phyloP scores from a whole-genome alignment of 192 early-diverging fungal species.

The Helicostylum pulchrum region DNA sequence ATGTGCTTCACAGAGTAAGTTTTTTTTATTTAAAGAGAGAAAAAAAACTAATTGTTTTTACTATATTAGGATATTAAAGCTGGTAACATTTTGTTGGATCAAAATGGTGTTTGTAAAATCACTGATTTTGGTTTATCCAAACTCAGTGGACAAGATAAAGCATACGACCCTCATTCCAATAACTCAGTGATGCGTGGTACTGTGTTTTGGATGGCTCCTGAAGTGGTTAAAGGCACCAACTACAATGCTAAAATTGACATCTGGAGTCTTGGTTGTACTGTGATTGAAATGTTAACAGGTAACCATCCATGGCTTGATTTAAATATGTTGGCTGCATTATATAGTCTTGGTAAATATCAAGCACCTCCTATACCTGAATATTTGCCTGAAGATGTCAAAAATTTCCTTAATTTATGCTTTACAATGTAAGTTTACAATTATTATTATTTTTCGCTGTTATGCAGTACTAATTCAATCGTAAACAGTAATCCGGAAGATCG shows the following conservation, averaged over 20 bases:
- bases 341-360: constrained; percentile 68
- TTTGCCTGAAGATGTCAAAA: constrained; percentile 62
- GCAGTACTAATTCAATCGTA: neutral
- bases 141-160: constrained; percentile 49
- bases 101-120: constrained; percentile 89
- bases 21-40: neutral
- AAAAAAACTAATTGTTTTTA: constrained; percentile 1
- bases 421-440: constrained; percentile 52
- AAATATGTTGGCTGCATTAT: constrained; percentile 52
- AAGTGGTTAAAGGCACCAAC: constrained; percentile 74
- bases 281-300: constrained; percentile 95
- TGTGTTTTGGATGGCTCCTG: constrained; percentile 95
- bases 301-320: constrained; percentile 67
- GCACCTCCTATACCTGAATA: constrained; percentile 78
- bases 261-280: constrained; percentile 85
- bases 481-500: constrained; percentile 63
- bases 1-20: constrained; percentile 68
- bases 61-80: constrained; percentile 70
- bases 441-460: neutral
- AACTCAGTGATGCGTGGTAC: constrained; percentile 47
- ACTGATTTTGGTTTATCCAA: constrained; percentile 97
- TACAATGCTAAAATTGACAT: constrained; percentile 94
- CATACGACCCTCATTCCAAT: constrained; percentile 43
- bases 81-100: constrained; percentile 74
- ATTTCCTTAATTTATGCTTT: constrained; percentile 78